Evolutionary conservation across 371 early-diverging fungal genomes (phyloP).

Genomic region (Apophysomyces elegans): DNA sequence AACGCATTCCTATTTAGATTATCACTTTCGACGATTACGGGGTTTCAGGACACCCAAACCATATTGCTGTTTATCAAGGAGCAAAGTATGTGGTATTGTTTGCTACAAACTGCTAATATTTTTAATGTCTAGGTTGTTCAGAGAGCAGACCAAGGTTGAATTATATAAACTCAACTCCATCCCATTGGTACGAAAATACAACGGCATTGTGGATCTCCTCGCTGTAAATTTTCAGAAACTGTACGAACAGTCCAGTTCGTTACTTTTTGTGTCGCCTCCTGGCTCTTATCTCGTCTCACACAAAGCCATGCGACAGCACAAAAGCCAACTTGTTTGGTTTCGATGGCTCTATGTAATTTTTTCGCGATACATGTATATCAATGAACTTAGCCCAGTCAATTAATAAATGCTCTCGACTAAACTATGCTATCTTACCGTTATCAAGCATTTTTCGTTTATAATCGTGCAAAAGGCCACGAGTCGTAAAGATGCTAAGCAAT

Average conservation of each 20-base stretch:
- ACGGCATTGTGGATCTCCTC: slow-evolving; percentile 64
- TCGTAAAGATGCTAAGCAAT: no score
- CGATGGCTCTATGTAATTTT: slow-evolving; percentile 90
- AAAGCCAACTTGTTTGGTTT: slow-evolving; percentile 95
- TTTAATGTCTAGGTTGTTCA: slow-evolving; percentile 13
- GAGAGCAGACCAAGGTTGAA: slow-evolving; percentile 19
- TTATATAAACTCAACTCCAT: slow-evolving; percentile 68
- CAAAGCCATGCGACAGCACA: slow-evolving; percentile 88
- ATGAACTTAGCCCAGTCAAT: slow-evolving; percentile 46
- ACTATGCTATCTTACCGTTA: no score
- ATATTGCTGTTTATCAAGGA: slow-evolving; percentile 82
- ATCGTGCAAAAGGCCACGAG: no score
- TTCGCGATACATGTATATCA: slow-evolving; percentile 95
- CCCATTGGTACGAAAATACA: slow-evolving; percentile 79
- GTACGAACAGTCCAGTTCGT: slow-evolving; percentile 6
- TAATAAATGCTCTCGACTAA: background rate
- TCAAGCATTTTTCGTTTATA: no score
- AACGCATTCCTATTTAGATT: slow-evolving; percentile 50
- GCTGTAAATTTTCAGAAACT: slow-evolving; percentile 13
- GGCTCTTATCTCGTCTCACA: slow-evolving; percentile 50
- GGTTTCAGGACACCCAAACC: slow-evolving; percentile 94
- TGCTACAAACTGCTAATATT: background rate
- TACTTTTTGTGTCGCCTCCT: slow-evolving; percentile 62
- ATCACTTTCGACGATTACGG: slow-evolving; percentile 95
- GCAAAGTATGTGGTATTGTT: slow-evolving; percentile 60